Conservation (phyloP, 441 rosid genomes). For the Populus tomentosa region DNA sequence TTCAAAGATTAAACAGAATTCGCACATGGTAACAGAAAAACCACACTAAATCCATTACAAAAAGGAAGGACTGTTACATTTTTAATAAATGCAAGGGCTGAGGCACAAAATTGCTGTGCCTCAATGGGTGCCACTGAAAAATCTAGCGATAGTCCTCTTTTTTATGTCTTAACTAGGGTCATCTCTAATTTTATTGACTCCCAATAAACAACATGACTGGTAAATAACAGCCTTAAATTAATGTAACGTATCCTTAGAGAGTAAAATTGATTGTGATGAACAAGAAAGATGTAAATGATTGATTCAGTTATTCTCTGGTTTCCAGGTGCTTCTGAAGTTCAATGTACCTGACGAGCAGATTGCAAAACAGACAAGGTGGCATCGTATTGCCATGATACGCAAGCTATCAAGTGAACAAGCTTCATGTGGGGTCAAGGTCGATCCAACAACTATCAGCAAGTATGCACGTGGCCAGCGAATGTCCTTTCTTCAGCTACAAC, state of each 20-base stretch:
- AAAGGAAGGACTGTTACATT: too few species aligned
- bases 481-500: constrained; percentile 99
- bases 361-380: constrained; percentile 98
- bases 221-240: background rate
- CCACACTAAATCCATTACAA: background rate
- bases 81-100: too few species aligned
- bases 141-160: background rate
- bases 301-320: constrained; percentile 9
- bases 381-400: constrained; percentile 99
- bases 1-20: background rate
- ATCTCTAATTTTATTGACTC: background rate
- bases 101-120: too few species aligned
- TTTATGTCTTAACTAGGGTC: background rate
- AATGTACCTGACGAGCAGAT: constrained; percentile 92
- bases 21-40: background rate
- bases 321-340: constrained; percentile 93
- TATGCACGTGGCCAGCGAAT: constrained; percentile 99
- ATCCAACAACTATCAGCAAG: constrained; percentile 88
- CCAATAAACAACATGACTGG: background rate
- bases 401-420: constrained; percentile 99
- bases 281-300: background rate
- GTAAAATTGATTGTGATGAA: background rate
- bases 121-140: background rate
- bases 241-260: background rate
- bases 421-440: constrained; percentile 93